Conservation (phyloP, 1,139 yeast species). For the Pneumocystis carinii region DNA sequence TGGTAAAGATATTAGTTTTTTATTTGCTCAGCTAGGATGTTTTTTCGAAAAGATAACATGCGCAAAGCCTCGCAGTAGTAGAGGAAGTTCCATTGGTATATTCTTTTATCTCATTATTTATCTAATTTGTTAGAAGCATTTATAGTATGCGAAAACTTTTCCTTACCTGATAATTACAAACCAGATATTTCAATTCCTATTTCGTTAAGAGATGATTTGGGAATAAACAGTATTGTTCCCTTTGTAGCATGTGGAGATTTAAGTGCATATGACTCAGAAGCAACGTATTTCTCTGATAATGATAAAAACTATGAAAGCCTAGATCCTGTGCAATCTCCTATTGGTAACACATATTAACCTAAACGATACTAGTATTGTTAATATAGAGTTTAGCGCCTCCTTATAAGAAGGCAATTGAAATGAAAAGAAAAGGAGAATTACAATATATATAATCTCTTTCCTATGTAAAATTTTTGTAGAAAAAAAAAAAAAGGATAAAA, state of each 20-base stretch:
- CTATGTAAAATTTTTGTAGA: neutral
- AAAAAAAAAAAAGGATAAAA: neutral
- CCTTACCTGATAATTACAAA: slow-evolving; percentile 31
- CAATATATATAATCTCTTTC: neutral
- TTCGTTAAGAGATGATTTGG: neutral
- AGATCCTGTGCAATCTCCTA: neutral
- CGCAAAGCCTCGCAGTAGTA: slow-evolving; percentile 87
- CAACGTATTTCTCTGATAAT: neutral
- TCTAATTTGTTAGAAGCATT: slow-evolving; percentile 54
- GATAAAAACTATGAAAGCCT: neutral
- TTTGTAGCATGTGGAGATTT: neutral
- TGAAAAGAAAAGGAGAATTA: neutral
- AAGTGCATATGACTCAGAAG: neutral
- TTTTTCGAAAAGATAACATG: slow-evolving; percentile 76
- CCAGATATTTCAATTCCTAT: slow-evolving; percentile 11
- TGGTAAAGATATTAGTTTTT: slow-evolving; percentile 83
- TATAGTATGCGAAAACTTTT: slow-evolving; percentile 77
- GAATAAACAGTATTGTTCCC: neutral
- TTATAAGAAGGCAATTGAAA: neutral
- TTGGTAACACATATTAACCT: neutral
- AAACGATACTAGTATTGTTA: neutral
- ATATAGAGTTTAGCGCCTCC: neutral
- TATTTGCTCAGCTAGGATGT: slow-evolving; percentile 75
- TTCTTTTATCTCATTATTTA: neutral
- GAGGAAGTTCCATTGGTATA: slow-evolving; percentile 53